Conservation (phyloP, 192 early-diverging fungal genomes). For the Gryganskiella cystojenkinii region DNA sequence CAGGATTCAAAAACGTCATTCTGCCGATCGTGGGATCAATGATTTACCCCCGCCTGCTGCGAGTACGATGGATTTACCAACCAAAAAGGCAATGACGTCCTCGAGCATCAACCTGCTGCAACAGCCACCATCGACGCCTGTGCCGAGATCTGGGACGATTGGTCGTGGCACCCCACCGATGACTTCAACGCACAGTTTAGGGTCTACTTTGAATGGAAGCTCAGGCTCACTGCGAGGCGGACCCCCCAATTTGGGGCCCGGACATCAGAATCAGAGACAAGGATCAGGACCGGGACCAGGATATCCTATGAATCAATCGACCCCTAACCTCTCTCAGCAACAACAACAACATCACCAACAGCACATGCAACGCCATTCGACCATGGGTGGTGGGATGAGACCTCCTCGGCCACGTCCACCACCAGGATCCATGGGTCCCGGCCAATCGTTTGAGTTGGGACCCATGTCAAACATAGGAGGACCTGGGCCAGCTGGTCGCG, state of each 20-base stretch:
- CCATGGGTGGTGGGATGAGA: conserved; percentile 10
- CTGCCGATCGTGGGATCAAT: conserved; percentile 44
- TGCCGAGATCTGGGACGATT: neutral
- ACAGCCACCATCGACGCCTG: neutral
- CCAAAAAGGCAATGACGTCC: neutral
- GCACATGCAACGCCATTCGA: conserved; percentile 17
- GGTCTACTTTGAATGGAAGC: conserved; percentile 32
- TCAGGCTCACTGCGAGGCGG: conserved; percentile 18
- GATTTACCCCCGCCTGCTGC: conserved; percentile 46
- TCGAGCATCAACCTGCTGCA: conserved; percentile 5
- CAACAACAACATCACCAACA: conserved; percentile 23
- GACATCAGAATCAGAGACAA: too few species aligned
- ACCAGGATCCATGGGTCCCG: conserved; percentile 11
- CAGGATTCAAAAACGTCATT: conserved; percentile 39
- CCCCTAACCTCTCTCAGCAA: conserved; percentile 22
- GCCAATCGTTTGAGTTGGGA: conserved; percentile 31
- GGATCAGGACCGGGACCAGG: too few species aligned
- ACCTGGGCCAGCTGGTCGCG: too few species aligned
- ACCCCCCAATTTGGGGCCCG: neutral
- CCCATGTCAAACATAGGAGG: too few species aligned
- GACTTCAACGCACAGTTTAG: conserved; percentile 26
- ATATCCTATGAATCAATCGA: conserved; percentile 24
- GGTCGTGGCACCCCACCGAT: neutral
- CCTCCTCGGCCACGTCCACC: conserved; percentile 32
- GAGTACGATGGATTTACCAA: conserved; percentile 25